These are phyloP conservation scores for Cokeromyces recurvatus DNA, from an alignment of 371 early-diverging fungal genomes.

Conservation along the genomic window DNA sequence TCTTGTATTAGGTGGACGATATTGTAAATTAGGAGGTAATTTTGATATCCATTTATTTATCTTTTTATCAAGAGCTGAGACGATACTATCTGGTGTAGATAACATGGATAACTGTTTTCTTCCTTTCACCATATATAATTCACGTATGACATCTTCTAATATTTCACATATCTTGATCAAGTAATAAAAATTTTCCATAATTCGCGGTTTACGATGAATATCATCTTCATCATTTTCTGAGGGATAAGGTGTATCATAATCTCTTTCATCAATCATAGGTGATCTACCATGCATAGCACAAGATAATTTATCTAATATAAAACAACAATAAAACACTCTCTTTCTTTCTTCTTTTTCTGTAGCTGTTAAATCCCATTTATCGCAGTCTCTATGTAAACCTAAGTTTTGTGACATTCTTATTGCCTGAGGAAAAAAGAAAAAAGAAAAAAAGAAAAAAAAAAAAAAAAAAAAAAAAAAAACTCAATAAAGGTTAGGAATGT, in stretches of 20 bases:
- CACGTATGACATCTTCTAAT: slow-evolving; percentile 36
- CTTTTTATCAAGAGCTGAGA: slow-evolving; percentile 40
- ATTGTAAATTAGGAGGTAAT: slow-evolving; percentile 34
- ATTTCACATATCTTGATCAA: slow-evolving; percentile 41
- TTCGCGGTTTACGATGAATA: slow-evolving; percentile 19
- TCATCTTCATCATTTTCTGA: slow-evolving; percentile 37
- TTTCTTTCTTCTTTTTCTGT: slow-evolving; percentile 53
- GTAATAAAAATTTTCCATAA: slow-evolving; percentile 37
- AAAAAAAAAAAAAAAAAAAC: no score
- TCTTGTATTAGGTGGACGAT: slow-evolving; percentile 40
- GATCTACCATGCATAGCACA: slow-evolving; percentile 49
- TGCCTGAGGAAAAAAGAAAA: slow-evolving; percentile 35
- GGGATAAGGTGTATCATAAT: slow-evolving; percentile 45
- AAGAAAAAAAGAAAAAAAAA: background rate
- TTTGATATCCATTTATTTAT: slow-evolving; percentile 49
- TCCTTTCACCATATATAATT: slow-evolving; percentile 42
- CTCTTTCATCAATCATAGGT: slow-evolving; percentile 46
- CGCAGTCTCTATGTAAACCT: slow-evolving; percentile 55
- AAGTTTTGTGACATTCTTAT: slow-evolving; percentile 60
- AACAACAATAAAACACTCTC: slow-evolving; percentile 59
- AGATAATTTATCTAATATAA: slow-evolving; percentile 54
- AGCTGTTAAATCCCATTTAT: slow-evolving; percentile 43
- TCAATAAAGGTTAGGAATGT: no score
- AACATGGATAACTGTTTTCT: slow-evolving; percentile 30
- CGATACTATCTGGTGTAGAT: slow-evolving; percentile 31